Evolutionary conservation across 345 rosid species (phyloP).

Genomic region (Citrus trifoliata): DNA sequence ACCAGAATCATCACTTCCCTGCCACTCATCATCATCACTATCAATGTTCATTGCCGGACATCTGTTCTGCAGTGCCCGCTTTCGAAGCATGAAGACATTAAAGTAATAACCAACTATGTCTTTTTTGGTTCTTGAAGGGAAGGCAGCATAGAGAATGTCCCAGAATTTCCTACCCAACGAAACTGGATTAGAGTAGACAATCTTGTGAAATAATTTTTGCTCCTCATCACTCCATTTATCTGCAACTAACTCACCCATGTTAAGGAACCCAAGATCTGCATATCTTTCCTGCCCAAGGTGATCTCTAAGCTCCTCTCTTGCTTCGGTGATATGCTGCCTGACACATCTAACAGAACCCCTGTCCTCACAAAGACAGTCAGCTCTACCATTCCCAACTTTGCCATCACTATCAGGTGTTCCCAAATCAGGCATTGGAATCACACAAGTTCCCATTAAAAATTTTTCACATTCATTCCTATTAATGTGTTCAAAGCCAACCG

Average conservation of each 20-base stretch:
- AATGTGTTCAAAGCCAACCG: background rate
- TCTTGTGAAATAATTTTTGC: constrained; percentile 48
- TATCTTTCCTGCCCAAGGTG: constrained; percentile 47
- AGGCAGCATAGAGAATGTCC: constrained; percentile 42
- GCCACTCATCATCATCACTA: constrained; percentile 86
- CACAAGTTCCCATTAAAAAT: constrained; percentile 53
- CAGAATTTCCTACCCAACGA: constrained; percentile 63
- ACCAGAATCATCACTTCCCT: constrained; percentile 26
- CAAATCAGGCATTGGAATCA: constrained; percentile 52
- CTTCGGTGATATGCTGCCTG: constrained; percentile 60
- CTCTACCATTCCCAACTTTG: constrained; percentile 42
- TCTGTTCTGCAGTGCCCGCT: constrained; percentile 74
- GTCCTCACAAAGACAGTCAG: constrained; percentile 54
- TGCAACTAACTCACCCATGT: constrained; percentile 74
- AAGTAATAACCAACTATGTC: constrained; percentile 86
- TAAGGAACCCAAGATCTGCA: constrained; percentile 54
- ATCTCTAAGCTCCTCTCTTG: constrained; percentile 38
- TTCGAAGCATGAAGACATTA: constrained; percentile 66
- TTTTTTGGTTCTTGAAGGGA: constrained; percentile 49
- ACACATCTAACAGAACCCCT: constrained; percentile 59
- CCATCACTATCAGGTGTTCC: constrained; percentile 12
- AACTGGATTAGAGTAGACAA: constrained; percentile 53
- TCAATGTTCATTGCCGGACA: constrained; percentile 44
- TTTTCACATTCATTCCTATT: constrained; percentile 25
- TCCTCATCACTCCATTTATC: constrained; percentile 69